Percentiles rank a stretch among this genome's conserved stretches.
phyloP scores from a whole-genome alignment of 2,329 filamentous ascomycete genomes.

The Parasarocladium wereldwijsianum region DNA sequence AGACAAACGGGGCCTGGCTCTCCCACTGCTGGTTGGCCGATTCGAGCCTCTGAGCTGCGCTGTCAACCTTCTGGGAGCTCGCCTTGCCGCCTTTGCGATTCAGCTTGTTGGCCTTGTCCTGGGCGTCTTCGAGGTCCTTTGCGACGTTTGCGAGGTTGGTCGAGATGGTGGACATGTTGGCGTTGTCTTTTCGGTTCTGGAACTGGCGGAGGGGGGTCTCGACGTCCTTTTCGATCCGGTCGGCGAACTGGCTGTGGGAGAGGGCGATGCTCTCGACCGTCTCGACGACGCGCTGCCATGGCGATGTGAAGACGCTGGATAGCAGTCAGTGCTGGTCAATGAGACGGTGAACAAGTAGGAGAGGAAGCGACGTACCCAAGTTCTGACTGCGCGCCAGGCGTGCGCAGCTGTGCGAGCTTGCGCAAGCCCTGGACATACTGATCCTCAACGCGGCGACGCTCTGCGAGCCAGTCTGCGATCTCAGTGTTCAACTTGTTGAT shows the following conservation, averaged over 20 bases:
- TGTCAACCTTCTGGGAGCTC: slow-evolving; percentile 63
- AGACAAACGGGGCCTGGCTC: slow-evolving; percentile 85
- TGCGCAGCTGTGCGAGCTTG: slow-evolving; percentile 61
- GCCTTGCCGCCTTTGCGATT: slow-evolving; percentile 64
- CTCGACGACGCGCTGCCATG: slow-evolving; percentile 78
- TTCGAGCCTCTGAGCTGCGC: slow-evolving; percentile 58
- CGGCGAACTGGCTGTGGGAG: slow-evolving; percentile 68
- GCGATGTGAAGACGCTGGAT: slow-evolving; percentile 70
- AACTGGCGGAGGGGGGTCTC: slow-evolving; percentile 73
- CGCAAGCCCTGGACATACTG: slow-evolving; percentile 70
- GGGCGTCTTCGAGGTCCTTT: slow-evolving; percentile 70
- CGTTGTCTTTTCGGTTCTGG: slow-evolving; percentile 58
- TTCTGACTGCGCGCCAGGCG: slow-evolving; percentile 63
- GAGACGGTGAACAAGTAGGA: neutral
- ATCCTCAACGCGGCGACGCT: slow-evolving; percentile 85
- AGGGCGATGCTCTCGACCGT: slow-evolving; percentile 69
- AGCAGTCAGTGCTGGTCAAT: slow-evolving; percentile 8
- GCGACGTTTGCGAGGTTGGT: slow-evolving; percentile 68
- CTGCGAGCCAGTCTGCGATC: slow-evolving; percentile 92
- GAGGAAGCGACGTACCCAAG: slow-evolving; percentile 57
- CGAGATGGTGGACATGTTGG: slow-evolving; percentile 67
- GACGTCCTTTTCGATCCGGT: slow-evolving; percentile 76
- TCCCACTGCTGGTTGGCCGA: slow-evolving; percentile 79
- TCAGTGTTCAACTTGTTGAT: slow-evolving; percentile 77
- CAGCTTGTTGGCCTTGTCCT: slow-evolving; percentile 75